These are phyloP conservation scores for Aegilops umbellulata DNA, from an alignment of 176 grass and related monocot genomes.

Conservation along the genomic window DNA sequence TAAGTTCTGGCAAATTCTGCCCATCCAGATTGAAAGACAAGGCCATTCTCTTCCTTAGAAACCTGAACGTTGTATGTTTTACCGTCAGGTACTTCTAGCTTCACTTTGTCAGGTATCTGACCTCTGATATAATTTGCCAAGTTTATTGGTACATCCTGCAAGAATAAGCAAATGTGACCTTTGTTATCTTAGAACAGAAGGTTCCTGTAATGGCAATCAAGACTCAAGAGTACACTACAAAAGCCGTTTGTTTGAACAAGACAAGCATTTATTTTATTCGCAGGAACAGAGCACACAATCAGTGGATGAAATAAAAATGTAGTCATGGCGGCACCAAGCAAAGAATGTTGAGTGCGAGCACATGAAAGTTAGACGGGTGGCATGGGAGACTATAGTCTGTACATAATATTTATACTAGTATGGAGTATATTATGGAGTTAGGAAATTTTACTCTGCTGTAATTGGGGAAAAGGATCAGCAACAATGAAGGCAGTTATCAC, in stretches of 20 bases:
- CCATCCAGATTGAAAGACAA: conserved; percentile 28
- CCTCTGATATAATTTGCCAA: background rate
- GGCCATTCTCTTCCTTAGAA: background rate
- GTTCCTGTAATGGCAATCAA: background rate
- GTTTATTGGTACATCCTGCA: conserved; percentile 28
- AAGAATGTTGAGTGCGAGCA: background rate
- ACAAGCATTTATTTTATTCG: too few relatives aligned
- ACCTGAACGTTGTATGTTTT: background rate
- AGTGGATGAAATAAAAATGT: background rate
- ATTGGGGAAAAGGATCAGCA: background rate
- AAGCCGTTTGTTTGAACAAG: background rate
- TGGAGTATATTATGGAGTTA: background rate
- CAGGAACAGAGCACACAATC: background rate
- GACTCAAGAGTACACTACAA: background rate
- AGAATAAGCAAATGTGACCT: background rate
- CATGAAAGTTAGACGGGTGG: background rate
- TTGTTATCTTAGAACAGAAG: background rate
- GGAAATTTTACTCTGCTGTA: background rate
- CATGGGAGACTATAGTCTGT: too few relatives aligned
- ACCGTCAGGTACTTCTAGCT: too few relatives aligned
- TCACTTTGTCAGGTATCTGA: too few relatives aligned
- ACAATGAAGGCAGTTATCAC: too few relatives aligned
- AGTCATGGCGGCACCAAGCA: too few relatives aligned
- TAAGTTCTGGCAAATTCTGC: conserved; percentile 27
- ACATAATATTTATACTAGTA: too few relatives aligned